Evolutionary conservation across 768 basidiomycete genomes (phyloP), one percentile per base, ranked within the genome.

Genomic region (Tephrocybe rancida): DNA sequence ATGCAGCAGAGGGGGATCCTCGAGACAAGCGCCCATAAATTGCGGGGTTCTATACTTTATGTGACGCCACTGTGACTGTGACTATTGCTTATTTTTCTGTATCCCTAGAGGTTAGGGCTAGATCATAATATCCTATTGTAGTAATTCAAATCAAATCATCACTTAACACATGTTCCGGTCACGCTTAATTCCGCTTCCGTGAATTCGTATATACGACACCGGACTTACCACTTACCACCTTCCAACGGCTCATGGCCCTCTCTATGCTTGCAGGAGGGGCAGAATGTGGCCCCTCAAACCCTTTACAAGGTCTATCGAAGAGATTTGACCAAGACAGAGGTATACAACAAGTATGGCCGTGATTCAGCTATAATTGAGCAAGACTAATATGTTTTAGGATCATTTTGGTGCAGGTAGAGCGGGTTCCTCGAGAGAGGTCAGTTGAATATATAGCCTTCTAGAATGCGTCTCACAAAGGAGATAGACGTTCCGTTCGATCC

Each of bases 221-320:
- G 18, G 44, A 50, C 26, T 45, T 34, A 9, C 18, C 35, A 46
- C 30, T 47, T 44, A 27, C 44, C 29, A 27, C 22, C 18, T 29
- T 41, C 50, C 26, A 44, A 26, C 45, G 60, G 37, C 29, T 50
- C 55, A 92, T 94, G 92, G 86, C 91, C 5, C 76, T 95, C 25
- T 87, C 91, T 44, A 81, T 90, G 78, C 86, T 95, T 18, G 79
- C 86, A 19, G 83, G 80, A 42, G 85, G 85, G 37, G 77, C 90
- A 1, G 91, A 93, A 39, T 96, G 93, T 59, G 94, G 94, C 0
- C 92, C 94, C 5, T 81, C 82, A 0, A 96, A 94, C 67, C 85
- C 92, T 10, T 70, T 96, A 16, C 90, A 92, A 63, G 82, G 79
- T 14, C 81, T 96, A 5, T 79, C 88, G 0, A 95, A 94, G 64